Percentiles rank a stretch among this genome's conserved stretches.
phyloP scores from a whole-genome alignment of 768 basidiomycete genomes.

The Mycena capillaripes region DNA sequence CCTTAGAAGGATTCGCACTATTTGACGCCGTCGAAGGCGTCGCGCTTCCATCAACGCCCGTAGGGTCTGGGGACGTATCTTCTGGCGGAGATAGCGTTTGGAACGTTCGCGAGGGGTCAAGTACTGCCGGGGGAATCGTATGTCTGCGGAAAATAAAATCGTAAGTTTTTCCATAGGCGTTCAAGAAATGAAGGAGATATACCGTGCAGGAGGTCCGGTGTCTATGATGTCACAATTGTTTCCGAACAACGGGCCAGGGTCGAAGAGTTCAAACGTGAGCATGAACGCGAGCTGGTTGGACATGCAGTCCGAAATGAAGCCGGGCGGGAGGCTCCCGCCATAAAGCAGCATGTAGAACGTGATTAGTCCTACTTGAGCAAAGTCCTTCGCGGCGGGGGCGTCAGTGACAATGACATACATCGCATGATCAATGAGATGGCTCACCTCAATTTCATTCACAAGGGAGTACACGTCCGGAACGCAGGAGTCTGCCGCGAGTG shows the following conservation, averaged over 20 bases:
- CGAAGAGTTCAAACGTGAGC: constrained; percentile 39
- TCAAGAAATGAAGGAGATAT: neutral
- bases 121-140: neutral
- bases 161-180: neutral
- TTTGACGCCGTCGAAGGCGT: neutral
- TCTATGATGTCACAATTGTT: constrained; percentile 39
- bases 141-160: constrained; percentile 2
- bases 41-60: neutral
- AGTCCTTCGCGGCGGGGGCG: constrained; percentile 37
- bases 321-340: constrained; percentile 39
- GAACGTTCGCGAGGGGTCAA: constrained; percentile 24
- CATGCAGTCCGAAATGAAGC: constrained; percentile 46
- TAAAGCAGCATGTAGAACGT: constrained; percentile 43
- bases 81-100: neutral
- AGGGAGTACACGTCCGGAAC: constrained; percentile 48
- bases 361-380: constrained; percentile 48
- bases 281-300: constrained; percentile 45
- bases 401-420: neutral
- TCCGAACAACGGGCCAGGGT: constrained; percentile 44
- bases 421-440: neutral
- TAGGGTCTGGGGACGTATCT: neutral
- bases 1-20: neutral
- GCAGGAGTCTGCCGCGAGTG: constrained; percentile 44
- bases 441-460: constrained; percentile 45
- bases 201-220: constrained; percentile 16